Conservation (phyloP, 2,329 filamentous ascomycete species). For the Hortaea werneckii region DNA sequence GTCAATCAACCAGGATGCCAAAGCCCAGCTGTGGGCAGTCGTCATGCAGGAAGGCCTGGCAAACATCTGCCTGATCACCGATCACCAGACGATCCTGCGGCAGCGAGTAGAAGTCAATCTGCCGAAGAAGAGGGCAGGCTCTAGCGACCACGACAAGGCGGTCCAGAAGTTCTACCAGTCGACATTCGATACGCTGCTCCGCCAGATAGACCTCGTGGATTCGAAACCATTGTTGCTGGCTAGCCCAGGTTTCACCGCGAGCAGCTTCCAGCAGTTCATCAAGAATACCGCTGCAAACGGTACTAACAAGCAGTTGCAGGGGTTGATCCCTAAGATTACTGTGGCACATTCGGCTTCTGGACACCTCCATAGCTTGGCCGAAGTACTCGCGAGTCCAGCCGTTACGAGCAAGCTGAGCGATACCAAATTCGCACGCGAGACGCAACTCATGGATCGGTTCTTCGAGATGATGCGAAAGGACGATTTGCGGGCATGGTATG, state of each 20-base stretch:
- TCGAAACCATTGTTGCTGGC: conserved; percentile 71
- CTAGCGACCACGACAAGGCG: conserved; percentile 51
- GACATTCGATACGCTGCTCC: conserved; percentile 62
- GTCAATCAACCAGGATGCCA: conserved; percentile 65
- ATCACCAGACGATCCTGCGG: conserved; percentile 67
- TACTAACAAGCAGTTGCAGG: conserved; percentile 61
- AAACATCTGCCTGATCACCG: conserved; percentile 73
- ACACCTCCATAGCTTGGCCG: conserved; percentile 76
- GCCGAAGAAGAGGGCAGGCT: conserved; percentile 56
- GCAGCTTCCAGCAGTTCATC: conserved; percentile 68
- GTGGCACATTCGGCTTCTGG: conserved; percentile 79
- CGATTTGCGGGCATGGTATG: conserved; percentile 86
- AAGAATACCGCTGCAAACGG: conserved; percentile 51
- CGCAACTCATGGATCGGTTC: conserved; percentile 74
- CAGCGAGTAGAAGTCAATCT: conserved; percentile 58
- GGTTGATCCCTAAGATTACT: conserved; percentile 51
- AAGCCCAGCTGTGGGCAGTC: conserved; percentile 76
- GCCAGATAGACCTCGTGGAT: conserved; percentile 64
- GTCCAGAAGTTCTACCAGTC: conserved; percentile 62
- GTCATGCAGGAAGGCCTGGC: conserved; percentile 86
- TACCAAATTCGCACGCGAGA: conserved; percentile 80
- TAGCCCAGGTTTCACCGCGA: conserved; percentile 78
- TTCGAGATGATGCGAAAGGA: conserved; percentile 68
- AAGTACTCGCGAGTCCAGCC: conserved; percentile 72
- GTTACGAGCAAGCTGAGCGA: conserved; percentile 69